Base-by-base conservation (phyloP, 2,329 filamentous ascomycete species). In the Hymenoscyphus fraxineus region DNA sequence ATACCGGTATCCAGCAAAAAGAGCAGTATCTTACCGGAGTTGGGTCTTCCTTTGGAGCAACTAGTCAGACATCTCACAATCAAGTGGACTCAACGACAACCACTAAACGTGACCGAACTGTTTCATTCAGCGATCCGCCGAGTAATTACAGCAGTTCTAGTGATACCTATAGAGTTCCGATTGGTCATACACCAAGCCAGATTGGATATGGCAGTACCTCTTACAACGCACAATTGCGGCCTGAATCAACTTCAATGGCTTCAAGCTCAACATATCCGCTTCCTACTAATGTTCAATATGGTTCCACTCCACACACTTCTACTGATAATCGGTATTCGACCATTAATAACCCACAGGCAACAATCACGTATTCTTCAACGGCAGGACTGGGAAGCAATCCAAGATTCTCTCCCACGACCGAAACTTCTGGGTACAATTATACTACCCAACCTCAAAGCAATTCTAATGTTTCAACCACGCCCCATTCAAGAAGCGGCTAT, bases 21-120 rank as follows among this genome's bases (percentile, higher is more conserved):
- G 56, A 41, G 7, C 16, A 40, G 19, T 56, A 35, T 63, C 56
- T 63, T 27, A 57, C 56, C 15, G 61, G 61, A 7, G 55, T 63
- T 16, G 61, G 61, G 32, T 35, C 56, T 35, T 56, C 54, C 44
- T 63, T 63, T 40, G 22, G 41, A 35, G 22, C 31, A n/a, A 35
- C 22, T n/a, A 51, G 47, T 56, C 41, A 32, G 22, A 27, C 32
- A 16, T 61, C 38, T 19, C 31, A 39, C 19, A 55, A 55, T 55
- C 44, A 32, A 31, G 22, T 22, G 9, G 10, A n/a, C 15, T 56
- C 51, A 32, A 38, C 27, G 10, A 38, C 19, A 31, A 16, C 47
- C n/a, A 47, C 59, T 32, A 32, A 6, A 40, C 59, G 39, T 35
- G 27, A 55, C 22, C 59, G 44, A 38, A 38, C 44, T 16, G 35